phyloP scores from a whole-genome alignment of 2,329 filamentous ascomycete genomes.

The Boeremia lycopersici region DNA sequence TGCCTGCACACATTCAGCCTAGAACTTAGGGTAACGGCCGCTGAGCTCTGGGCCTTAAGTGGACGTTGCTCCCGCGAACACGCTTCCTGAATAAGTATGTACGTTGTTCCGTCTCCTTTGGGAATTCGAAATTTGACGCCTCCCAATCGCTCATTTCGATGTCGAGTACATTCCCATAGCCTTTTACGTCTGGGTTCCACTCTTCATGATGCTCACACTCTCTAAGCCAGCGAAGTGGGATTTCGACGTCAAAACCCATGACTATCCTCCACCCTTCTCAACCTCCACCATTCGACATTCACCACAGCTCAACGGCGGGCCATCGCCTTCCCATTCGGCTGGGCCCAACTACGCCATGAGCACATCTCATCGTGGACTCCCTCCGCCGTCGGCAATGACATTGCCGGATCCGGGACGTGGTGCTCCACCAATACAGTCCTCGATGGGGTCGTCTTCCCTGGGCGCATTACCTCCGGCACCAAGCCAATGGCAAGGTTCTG shows the following conservation, averaged over 20 bases:
- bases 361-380: conserved; percentile 59
- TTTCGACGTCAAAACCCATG: conserved; percentile 57
- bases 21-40: conserved; percentile 41
- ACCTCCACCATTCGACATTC: conserved; percentile 49
- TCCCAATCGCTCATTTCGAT: conserved; percentile 43
- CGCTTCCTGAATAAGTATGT: conserved; percentile 47
- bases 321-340: conserved; percentile 49
- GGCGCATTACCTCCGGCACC: conserved; percentile 54
- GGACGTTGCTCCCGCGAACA: conserved; percentile 44
- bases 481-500: conserved; percentile 56
- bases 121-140: conserved; percentile 36
- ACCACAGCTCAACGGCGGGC: conserved; percentile 49
- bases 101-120: conserved; percentile 43
- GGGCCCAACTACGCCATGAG: conserved; percentile 54
- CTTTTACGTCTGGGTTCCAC: conserved; percentile 24
- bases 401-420: conserved; percentile 55
- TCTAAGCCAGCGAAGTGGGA: conserved; percentile 55
- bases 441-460: conserved; percentile 31
- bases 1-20: conserved; percentile 44
- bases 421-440: conserved; percentile 38
- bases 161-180: conserved; percentile 32
- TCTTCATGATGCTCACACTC: conserved; percentile 58
- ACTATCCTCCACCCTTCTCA: conserved; percentile 53
- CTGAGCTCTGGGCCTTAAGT: conserved; percentile 43
- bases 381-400: conserved; percentile 60